Evolutionary conservation across 805 yeast genomes (phyloP).

Genomic region (Pichia gijzeniarum): DNA sequence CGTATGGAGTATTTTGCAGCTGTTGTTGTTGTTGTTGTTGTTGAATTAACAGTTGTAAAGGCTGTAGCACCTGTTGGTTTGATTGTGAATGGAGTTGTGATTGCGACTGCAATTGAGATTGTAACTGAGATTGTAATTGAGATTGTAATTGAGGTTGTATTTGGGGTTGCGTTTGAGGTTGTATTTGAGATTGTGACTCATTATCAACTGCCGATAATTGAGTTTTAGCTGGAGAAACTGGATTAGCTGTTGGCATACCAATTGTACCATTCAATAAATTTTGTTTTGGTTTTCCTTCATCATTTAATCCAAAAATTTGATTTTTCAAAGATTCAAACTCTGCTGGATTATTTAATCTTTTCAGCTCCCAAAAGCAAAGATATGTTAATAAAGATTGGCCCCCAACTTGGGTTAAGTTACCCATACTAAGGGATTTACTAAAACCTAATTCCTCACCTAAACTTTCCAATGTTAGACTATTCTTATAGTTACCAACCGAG

Average conservation of each 20-base stretch:
- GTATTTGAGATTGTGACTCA: not conserved
- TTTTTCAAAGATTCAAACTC: constrained; percentile 21
- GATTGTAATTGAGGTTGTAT: too few species aligned
- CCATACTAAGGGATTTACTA: constrained; percentile 47
- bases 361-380: constrained; percentile 57
- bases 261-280: constrained; percentile 3
- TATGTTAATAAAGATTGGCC: constrained; percentile 58
- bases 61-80: constrained; percentile 5
- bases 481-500: constrained; percentile 9
- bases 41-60: constrained; percentile 5
- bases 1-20: not conserved
- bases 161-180: too few species aligned
- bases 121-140: constrained; percentile 2
- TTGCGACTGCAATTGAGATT: constrained; percentile 7
- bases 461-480: constrained; percentile 42
- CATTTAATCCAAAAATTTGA: constrained; percentile 29
- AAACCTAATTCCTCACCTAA: constrained; percentile 67
- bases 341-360: constrained; percentile 20
- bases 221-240: not conserved
- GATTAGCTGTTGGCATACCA: not conserved
- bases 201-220: constrained; percentile 4
- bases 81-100: constrained; percentile 11
- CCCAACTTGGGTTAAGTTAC: constrained; percentile 46
- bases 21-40: constrained; percentile 7
- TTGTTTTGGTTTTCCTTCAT: constrained; percentile 13